Evolutionary conservation across 108 stramenopile species (phyloP).

Genomic region (Stephanodiscus minutulus): DNA sequence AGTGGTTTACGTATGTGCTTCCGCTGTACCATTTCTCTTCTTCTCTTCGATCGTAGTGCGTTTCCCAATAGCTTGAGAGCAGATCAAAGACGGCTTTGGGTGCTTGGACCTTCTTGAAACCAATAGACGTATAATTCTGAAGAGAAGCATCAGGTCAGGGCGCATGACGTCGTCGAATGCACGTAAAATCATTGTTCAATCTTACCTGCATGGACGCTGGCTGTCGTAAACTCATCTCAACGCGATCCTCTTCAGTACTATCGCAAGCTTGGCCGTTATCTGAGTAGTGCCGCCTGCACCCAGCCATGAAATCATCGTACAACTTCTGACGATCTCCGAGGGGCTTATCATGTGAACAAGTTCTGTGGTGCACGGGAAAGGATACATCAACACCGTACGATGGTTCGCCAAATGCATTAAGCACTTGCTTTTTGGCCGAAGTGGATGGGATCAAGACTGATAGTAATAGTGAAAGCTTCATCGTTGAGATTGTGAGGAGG

Average conservation of each 20-base stretch:
- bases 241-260: conserved; percentile 62
- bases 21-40: conserved; percentile 73
- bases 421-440: conserved; percentile 19
- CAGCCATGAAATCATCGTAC: conserved; percentile 80
- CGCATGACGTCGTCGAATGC: not conserved
- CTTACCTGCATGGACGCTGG: conserved; percentile 76
- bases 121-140: conserved; percentile 74
- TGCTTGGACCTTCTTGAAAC: conserved; percentile 78
- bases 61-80: conserved; percentile 65
- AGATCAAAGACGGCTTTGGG: conserved; percentile 59
- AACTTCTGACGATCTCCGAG: conserved; percentile 59
- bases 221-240: conserved; percentile 76
- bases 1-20: conserved; percentile 79
- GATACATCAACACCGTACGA: conserved; percentile 81
- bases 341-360: conserved; percentile 22
- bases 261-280: conserved; percentile 55
- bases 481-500: no score
- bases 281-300: conserved; percentile 70
- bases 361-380: conserved; percentile 74
- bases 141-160: not conserved
- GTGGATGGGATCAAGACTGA: conserved; percentile 14
- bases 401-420: conserved; percentile 43
- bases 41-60: conserved; percentile 52
- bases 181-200: conserved; percentile 2
- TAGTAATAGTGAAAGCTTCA: conserved; percentile 41